A percentile compares a stretch with the other conserved stretches of the same genome.
phyloP scores from a whole-genome alignment of 768 basidiomycete genomes.

The Suillus fuscotomentosus region DNA sequence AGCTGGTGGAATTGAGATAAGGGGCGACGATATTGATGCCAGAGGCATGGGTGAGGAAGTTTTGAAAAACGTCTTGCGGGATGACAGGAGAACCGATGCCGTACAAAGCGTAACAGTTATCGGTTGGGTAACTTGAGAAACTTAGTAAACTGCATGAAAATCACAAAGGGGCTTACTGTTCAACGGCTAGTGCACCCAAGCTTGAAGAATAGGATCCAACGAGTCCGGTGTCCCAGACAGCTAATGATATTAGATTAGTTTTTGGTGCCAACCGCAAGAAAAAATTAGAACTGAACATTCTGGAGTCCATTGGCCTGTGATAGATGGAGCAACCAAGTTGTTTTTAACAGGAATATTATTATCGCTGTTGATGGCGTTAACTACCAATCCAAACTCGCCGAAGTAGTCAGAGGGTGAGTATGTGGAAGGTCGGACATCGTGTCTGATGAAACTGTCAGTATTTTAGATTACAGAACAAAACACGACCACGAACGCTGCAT shows the following conservation, averaged over 20 bases:
- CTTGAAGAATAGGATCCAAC: slow-evolving; percentile 24
- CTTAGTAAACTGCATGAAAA: slow-evolving; percentile 11
- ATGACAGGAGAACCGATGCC: slow-evolving; percentile 22
- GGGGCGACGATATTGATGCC: slow-evolving; percentile 32
- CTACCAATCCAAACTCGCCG: slow-evolving; percentile 27
- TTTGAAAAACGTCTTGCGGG: slow-evolving; percentile 39
- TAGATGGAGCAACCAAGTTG: slow-evolving; percentile 31
- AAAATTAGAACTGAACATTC: slow-evolving; percentile 11
- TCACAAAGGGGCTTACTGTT: slow-evolving; percentile 27
- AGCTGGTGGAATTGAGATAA: slow-evolving; percentile 35
- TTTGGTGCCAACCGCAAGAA: neutral
- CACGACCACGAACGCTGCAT: slow-evolving; percentile 24
- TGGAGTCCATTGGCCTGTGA: slow-evolving; percentile 31
- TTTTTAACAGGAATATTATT: slow-evolving; percentile 20
- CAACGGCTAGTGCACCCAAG: slow-evolving; percentile 39
- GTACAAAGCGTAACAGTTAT: slow-evolving; percentile 30
- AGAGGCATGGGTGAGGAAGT: slow-evolving; percentile 44
- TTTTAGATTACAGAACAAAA: neutral
- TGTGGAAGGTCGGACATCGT: slow-evolving; percentile 26
- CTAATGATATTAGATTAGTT: neutral
- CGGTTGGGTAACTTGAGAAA: slow-evolving; percentile 33
- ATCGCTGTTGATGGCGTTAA: slow-evolving; percentile 21
- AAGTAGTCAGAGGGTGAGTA: slow-evolving; percentile 30
- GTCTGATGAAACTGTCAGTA: slow-evolving; percentile 13
- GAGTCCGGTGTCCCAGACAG: slow-evolving; percentile 33